Percentiles rank a stretch among this genome's conserved stretches.
Conservation (phyloP, 2,329 filamentous ascomycete species). For the Phaeosphaeriaceae sp. region DNA sequence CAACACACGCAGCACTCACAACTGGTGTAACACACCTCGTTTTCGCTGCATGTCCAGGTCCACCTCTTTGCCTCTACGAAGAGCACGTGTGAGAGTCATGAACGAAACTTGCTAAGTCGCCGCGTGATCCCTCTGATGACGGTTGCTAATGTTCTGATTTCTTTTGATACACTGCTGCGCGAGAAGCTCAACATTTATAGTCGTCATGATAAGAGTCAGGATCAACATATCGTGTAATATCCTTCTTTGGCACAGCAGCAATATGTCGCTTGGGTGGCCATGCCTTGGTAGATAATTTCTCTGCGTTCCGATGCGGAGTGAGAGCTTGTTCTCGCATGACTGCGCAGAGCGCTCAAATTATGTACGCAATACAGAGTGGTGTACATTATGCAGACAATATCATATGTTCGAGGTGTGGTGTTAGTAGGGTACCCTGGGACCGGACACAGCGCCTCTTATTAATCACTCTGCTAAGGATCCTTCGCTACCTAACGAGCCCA, state of each 20-base stretch:
- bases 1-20: neutral
- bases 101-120: neutral
- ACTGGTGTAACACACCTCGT: neutral
- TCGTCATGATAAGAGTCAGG: neutral
- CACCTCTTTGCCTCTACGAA: neutral
- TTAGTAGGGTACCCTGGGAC: neutral
- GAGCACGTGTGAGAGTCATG: neutral
- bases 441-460: neutral
- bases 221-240: neutral
- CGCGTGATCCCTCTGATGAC: neutral
- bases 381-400: neutral
- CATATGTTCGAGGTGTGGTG: neutral
- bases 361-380: neutral
- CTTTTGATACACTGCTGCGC: too few species aligned
- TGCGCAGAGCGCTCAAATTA: neutral
- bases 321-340: neutral
- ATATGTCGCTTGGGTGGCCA: neutral
- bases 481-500: neutral
- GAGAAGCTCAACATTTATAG: neutral
- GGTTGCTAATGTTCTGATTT: too few species aligned
- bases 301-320: neutral
- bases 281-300: neutral
- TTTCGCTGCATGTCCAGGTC: neutral
- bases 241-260: neutral
- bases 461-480: neutral